Evolutionary conservation across 2,329 filamentous ascomycete genomes (phyloP).

Genomic region (Metarhizium anisopliae): DNA sequence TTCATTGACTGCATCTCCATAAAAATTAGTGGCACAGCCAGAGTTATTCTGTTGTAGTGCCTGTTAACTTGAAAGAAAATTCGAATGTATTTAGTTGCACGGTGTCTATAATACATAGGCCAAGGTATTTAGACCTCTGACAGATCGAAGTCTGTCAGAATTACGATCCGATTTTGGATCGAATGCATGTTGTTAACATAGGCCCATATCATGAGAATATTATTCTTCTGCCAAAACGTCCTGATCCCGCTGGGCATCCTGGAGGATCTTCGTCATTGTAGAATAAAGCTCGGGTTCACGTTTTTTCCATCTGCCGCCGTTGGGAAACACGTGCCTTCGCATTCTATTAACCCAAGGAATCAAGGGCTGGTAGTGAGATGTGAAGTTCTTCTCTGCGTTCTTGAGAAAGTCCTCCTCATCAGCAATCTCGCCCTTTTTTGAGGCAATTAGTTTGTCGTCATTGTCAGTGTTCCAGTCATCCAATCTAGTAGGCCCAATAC

Average conservation of each 20-base stretch:
- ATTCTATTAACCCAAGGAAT: conserved; percentile 23
- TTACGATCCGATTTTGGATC: too few relatives aligned
- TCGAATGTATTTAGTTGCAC: too few relatives aligned
- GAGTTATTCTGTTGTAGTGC: too few relatives aligned
- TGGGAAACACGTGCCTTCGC: conserved; percentile 20
- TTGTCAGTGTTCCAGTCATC: too few relatives aligned
- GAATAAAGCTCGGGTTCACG: conserved; percentile 2
- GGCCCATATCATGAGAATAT: too few relatives aligned
- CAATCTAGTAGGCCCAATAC: not conserved
- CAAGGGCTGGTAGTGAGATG: conserved; percentile 19
- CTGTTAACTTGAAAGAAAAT: too few relatives aligned
- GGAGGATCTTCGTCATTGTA: conserved; percentile 5
- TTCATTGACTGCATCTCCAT: too few relatives aligned
- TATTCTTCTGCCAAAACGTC: conserved; percentile 3
- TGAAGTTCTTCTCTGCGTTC: conserved; percentile 14
- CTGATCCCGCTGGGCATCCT: conserved; percentile 3
- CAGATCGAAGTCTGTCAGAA: too few relatives aligned
- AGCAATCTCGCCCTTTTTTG: conserved; percentile 1
- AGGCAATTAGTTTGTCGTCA: not conserved
- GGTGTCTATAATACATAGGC: too few relatives aligned
- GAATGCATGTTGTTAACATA: too few relatives aligned
- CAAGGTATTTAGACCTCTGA: too few relatives aligned
- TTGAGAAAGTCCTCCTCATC: conserved; percentile 16
- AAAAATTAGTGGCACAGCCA: too few relatives aligned
- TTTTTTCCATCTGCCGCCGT: conserved; percentile 13